phyloP scores from a whole-genome alignment of 768 basidiomycete genomes.

The Boletales sp. region DNA sequence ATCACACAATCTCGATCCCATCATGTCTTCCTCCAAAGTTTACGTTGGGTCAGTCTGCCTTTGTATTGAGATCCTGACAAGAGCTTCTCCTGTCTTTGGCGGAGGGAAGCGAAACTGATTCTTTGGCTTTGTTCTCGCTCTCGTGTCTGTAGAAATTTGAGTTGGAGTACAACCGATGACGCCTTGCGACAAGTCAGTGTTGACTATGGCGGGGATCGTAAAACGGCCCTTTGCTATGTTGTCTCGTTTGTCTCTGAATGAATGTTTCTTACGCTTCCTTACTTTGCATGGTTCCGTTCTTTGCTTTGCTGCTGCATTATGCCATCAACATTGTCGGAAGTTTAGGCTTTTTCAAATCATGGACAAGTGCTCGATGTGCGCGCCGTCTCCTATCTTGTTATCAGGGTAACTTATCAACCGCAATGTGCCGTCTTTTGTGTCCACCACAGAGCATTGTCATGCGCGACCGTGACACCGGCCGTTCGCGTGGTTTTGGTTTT shows the following conservation, averaged over 20 bases:
- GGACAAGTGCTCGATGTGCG: conserved; percentile 92
- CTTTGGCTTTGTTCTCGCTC: conserved; percentile 37
- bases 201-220: conserved; percentile 37
- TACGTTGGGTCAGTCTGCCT: conserved; percentile 91
- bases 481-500: conserved; percentile 96
- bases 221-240: conserved; percentile 39
- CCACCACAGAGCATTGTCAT: conserved; percentile 84
- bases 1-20: conserved; percentile 20
- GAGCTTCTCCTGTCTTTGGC: conserved; percentile 43
- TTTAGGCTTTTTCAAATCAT: conserved; percentile 76
- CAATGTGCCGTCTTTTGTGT: conserved; percentile 19
- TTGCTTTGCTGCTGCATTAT: conserved; percentile 14
- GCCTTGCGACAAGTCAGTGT: conserved; percentile 81
- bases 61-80: conserved; percentile 43
- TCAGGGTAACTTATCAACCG: conserved; percentile 19
- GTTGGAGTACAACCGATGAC: conserved; percentile 96
- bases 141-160: conserved; percentile 76
- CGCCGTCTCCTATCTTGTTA: conserved; percentile 36
- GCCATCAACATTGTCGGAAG: conserved; percentile 17
- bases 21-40: conserved; percentile 70
- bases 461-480: conserved; percentile 97
- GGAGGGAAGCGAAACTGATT: conserved; percentile 55
- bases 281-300: conserved; percentile 26
- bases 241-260: conserved; percentile 36
- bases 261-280: conserved; percentile 28